phyloP scores from a whole-genome alignment of 177 flowering plant species.

The Vitis hybrid region DNA sequence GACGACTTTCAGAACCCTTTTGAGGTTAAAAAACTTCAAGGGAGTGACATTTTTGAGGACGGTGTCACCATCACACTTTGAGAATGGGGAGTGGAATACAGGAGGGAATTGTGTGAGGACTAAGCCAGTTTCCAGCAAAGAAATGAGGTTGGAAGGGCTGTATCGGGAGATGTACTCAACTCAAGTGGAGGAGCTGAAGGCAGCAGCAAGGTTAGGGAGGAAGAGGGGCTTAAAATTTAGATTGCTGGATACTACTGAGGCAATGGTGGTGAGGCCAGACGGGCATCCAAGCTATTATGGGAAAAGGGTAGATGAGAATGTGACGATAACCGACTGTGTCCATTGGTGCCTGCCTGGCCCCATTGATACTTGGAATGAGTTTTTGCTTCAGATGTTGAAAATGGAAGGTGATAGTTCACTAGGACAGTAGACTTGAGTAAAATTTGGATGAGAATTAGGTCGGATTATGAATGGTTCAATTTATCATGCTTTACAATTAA shows the following conservation, averaged over 20 bases:
- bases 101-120: slow-evolving; percentile 37
- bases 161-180: slow-evolving; percentile 29
- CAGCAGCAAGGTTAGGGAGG: slow-evolving; percentile 29
- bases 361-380: slow-evolving; percentile 48
- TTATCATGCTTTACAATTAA: too few species aligned
- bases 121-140: slow-evolving; percentile 28
- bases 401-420: too few species aligned
- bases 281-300: slow-evolving; percentile 53
- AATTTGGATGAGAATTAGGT: too few species aligned
- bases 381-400: slow-evolving; percentile 35
- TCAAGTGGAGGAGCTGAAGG: slow-evolving; percentile 37
- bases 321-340: slow-evolving; percentile 43
- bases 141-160: slow-evolving; percentile 20
- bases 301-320: slow-evolving; percentile 33
- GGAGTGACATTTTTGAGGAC: slow-evolving; percentile 31
- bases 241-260: slow-evolving; percentile 40
- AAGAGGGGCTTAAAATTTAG: slow-evolving; percentile 28
- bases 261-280: slow-evolving; percentile 48
- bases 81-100: slow-evolving; percentile 42
- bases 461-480: too few species aligned
- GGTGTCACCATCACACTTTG: slow-evolving; percentile 30
- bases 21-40: slow-evolving; percentile 10
- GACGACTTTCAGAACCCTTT: slow-evolving; percentile 23
- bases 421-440: too few species aligned
- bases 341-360: slow-evolving; percentile 71